phyloP scores from a whole-genome alignment of 2,329 filamentous ascomycete genomes.

The Pseudogymnoascus destructans region DNA sequence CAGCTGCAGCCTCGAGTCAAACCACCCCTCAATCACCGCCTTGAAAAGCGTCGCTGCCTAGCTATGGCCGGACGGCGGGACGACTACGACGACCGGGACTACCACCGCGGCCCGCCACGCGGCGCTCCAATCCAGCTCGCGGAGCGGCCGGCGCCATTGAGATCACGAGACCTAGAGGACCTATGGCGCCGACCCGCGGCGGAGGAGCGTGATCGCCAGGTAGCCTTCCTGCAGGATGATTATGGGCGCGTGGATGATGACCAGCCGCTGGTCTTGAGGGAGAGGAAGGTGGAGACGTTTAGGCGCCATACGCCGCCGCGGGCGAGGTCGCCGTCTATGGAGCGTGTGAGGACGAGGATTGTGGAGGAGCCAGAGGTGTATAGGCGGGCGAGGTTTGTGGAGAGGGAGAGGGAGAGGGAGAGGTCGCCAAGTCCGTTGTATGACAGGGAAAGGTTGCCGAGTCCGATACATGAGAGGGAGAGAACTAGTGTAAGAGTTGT shows the following conservation, averaged over 20 bases:
- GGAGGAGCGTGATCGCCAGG: neutral
- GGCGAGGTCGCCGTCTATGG: neutral
- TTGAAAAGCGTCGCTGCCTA: neutral
- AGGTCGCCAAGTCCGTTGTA: conserved; percentile 4
- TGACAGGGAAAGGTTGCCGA: conserved; percentile 31
- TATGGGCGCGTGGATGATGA: conserved; percentile 1
- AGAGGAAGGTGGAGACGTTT: conserved; percentile 6
- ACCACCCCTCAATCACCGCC: neutral
- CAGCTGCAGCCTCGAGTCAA: neutral
- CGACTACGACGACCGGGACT: conserved; percentile 2
- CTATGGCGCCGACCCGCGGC: neutral
- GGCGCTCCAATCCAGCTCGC: neutral
- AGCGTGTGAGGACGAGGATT: neutral
- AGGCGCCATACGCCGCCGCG: neutral
- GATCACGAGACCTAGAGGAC: conserved; percentile 2
- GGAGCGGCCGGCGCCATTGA: neutral
- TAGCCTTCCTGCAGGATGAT: conserved; percentile 4
- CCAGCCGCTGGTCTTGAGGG: conserved; percentile 8
- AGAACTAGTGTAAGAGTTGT: conserved; percentile 35
- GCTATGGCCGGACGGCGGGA: neutral
- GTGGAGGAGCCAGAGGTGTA: conserved; percentile 1
- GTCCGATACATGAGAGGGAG: neutral
- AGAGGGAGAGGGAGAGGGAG: conserved; percentile 7
- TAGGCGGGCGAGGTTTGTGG: neutral
- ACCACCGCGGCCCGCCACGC: neutral